Percentiles rank a stretch among this genome's conserved stretches.
These are phyloP conservation scores for Macrophomina tecta DNA, from an alignment of 2,329 filamentous ascomycete genomes.

Conservation along the genomic window DNA sequence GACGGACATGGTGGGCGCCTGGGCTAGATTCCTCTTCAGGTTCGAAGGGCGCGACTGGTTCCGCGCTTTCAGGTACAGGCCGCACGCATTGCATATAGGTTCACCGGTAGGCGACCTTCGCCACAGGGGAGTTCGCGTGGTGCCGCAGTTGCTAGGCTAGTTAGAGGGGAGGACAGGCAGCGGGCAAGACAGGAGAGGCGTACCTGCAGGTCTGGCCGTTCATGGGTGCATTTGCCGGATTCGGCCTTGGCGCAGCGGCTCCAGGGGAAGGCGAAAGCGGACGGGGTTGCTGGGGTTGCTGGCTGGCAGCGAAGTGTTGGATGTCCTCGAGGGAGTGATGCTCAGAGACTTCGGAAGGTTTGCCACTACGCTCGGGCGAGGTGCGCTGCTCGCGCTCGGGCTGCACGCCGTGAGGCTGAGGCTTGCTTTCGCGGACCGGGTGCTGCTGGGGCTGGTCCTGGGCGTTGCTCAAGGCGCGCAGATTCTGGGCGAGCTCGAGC, in stretches of 20 bases:
- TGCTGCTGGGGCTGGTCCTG: conserved; percentile 39
- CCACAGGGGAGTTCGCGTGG: conserved; percentile 93
- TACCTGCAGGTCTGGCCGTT: conserved; percentile 76
- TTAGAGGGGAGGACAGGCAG: background rate
- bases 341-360: conserved; percentile 39
- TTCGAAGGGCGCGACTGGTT: conserved; percentile 91
- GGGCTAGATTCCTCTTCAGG: conserved; percentile 73
- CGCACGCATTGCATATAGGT: conserved; percentile 97
- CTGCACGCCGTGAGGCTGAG: conserved; percentile 21
- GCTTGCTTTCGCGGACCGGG: conserved; percentile 30
- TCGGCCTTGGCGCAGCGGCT: conserved; percentile 29
- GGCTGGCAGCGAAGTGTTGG: conserved; percentile 37
- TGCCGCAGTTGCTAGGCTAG: conserved; percentile 81
- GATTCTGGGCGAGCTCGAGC: conserved; percentile 56
- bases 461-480: conserved; percentile 52
- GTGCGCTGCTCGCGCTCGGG: background rate
- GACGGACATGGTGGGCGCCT: conserved; percentile 38
- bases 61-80: conserved; percentile 89
- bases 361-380: conserved; percentile 29
- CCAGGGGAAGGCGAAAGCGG: conserved; percentile 24
- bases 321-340: conserved; percentile 51
- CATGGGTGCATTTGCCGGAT: conserved; percentile 46
- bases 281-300: conserved; percentile 20
- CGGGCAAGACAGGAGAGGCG: conserved; percentile 34
- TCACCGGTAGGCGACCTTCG: conserved; percentile 89